A percentile compares a stretch with the other conserved stretches of the same genome.
Evolutionary conservation across 371 early-diverging fungal genomes (phyloP).

Genomic region (Blakeslea trispora): DNA sequence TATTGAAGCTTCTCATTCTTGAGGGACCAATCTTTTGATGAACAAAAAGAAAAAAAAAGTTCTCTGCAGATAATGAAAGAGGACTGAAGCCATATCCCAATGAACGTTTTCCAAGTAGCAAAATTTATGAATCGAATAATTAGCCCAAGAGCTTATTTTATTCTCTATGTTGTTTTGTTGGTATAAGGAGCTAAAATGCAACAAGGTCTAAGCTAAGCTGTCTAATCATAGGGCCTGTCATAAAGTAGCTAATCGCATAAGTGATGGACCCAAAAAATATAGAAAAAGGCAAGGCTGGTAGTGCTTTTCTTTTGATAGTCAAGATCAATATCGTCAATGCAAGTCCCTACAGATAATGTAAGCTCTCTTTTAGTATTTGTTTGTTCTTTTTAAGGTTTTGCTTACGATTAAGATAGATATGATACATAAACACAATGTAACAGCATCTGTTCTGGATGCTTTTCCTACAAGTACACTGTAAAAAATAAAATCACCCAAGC

Average conservation of each 20-base stretch:
- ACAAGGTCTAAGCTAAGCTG: neutral
- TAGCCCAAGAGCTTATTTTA: too few species aligned
- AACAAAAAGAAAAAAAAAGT: too few species aligned
- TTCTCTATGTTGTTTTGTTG: too few species aligned
- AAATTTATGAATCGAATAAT: too few species aligned
- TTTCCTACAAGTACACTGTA: conserved; percentile 28
- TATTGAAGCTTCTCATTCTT: too few species aligned
- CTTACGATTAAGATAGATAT: conserved; percentile 24
- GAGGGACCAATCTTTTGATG: too few species aligned
- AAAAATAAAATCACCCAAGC: conserved; percentile 30
- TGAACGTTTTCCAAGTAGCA: too few species aligned
- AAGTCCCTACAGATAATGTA: conserved; percentile 11
- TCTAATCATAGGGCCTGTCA: conserved; percentile 20
- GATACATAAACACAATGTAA: conserved; percentile 25
- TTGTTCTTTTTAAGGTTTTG: neutral
- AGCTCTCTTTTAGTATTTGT: neutral
- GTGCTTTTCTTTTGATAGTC: conserved; percentile 18
- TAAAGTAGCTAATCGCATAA: conserved; percentile 20
- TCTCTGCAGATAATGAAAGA: too few species aligned
- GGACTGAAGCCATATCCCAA: too few species aligned
- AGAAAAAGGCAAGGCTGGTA: conserved; percentile 26
- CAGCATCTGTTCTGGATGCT: conserved; percentile 17
- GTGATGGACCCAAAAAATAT: conserved; percentile 25
- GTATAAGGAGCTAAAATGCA: too few species aligned
- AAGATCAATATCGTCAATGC: conserved; percentile 24